Conservation (phyloP, 1,139 yeast species). For the Ogataea hybrid region DNA sequence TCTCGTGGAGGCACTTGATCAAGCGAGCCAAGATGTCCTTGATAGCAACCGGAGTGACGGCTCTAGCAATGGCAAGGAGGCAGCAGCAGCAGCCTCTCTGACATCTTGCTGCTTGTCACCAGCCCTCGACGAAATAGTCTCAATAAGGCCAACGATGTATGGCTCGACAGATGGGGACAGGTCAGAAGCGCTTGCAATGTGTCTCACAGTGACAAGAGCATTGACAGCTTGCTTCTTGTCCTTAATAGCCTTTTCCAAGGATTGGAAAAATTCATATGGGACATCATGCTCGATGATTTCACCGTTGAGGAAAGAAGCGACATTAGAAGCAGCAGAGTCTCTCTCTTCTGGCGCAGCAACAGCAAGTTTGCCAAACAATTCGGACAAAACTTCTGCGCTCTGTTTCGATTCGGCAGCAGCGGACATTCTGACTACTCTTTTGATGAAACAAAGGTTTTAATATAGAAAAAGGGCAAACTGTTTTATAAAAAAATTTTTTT, state of each 20-base stretch:
- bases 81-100: conserved; percentile 66
- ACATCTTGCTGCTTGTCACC: conserved; percentile 88
- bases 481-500: conserved; percentile 8
- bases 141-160: conserved; percentile 73
- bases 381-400: conserved; percentile 82
- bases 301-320: conserved; percentile 92
- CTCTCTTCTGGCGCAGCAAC: conserved; percentile 84
- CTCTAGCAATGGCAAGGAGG: conserved; percentile 75
- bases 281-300: conserved; percentile 98
- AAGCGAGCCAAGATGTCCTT: conserved; percentile 86
- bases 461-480: conserved; percentile 10
- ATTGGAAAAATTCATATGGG: conserved; percentile 82
- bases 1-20: conserved; percentile 61
- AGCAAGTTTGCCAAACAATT: conserved; percentile 88
- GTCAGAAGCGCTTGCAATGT: conserved; percentile 79
- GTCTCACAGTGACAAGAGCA: conserved; percentile 80
- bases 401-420: conserved; percentile 64
- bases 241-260: conserved; percentile 71
- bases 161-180: conserved; percentile 95
- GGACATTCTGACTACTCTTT: conserved; percentile 37
- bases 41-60: conserved; percentile 90
- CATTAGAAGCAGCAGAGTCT: conserved; percentile 83
- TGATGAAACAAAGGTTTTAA: conserved; percentile 10
- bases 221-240: conserved; percentile 74
- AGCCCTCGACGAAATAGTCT: conserved; percentile 68